Percentiles rank a stretch among this genome's conserved stretches.
These are phyloP conservation scores for Moniliophthora roreri DNA, from an alignment of 1,284 basidiomycete species.

Conservation along the genomic window DNA sequence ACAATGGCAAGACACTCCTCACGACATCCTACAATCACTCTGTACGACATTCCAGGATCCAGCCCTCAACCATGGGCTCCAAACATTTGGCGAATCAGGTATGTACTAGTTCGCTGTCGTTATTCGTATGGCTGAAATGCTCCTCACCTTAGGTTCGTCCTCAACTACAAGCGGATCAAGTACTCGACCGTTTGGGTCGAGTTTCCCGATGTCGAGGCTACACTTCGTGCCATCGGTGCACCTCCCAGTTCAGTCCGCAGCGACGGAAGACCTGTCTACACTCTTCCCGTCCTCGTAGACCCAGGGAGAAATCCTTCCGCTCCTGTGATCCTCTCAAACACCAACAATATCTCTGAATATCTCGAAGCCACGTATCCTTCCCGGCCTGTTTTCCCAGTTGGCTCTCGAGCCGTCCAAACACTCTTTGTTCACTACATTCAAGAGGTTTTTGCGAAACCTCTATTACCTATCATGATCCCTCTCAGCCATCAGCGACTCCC, in stretches of 20 bases:
- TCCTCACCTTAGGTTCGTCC: constrained; percentile 48
- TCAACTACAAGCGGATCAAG: constrained; percentile 72
- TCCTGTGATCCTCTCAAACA: constrained; percentile 53
- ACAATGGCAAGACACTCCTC: no score
- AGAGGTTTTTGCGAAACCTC: constrained; percentile 64
- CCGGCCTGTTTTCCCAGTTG: constrained; percentile 65
- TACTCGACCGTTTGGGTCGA: constrained; percentile 71
- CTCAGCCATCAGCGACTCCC: constrained; percentile 62
- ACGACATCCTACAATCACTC: constrained; percentile 46
- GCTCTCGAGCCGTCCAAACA: constrained; percentile 62
- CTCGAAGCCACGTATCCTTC: constrained; percentile 66
- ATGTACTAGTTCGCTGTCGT: not conserved
- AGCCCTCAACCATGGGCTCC: constrained; percentile 69
- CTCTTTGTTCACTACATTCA: constrained; percentile 70
- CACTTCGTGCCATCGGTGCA: constrained; percentile 56
- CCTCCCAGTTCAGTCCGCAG: constrained; percentile 49
- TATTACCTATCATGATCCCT: constrained; percentile 69
- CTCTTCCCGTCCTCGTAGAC: constrained; percentile 64
- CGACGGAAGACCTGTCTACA: constrained; percentile 62
- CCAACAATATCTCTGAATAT: constrained; percentile 66
- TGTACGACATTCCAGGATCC: constrained; percentile 65
- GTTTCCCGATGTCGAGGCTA: constrained; percentile 62
- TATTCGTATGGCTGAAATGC: not conserved
- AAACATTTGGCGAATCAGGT: constrained; percentile 63
- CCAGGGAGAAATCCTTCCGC: constrained; percentile 33